Conservation (phyloP, 1,284 basidiomycete genomes). For the Porphyrellus sp. region DNA sequence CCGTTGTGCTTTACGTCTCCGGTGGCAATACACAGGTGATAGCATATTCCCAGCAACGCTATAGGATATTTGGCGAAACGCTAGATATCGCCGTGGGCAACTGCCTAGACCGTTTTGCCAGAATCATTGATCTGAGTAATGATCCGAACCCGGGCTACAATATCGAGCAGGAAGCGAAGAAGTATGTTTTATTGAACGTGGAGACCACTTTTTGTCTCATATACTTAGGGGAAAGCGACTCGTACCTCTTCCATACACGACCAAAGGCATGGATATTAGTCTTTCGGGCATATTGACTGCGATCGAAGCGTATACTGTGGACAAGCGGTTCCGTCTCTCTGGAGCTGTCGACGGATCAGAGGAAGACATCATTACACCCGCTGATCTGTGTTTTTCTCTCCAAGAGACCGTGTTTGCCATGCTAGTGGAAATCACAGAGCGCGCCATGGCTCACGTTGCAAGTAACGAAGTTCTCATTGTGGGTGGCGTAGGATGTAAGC, state of each 20-base stretch:
- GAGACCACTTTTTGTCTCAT: not conserved
- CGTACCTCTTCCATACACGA: constrained; percentile 87
- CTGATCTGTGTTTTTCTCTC: constrained; percentile 94
- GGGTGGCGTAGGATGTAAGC: constrained; percentile 96
- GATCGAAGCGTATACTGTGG: constrained; percentile 82
- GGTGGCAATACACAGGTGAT: constrained; percentile 99
- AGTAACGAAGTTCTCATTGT: constrained; percentile 96
- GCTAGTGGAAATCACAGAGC: constrained; percentile 98
- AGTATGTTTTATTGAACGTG: constrained; percentile 42
- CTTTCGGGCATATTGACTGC: constrained; percentile 91
- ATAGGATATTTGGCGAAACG: constrained; percentile 98
- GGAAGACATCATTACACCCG: constrained; percentile 81
- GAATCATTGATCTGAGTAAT: constrained; percentile 94
- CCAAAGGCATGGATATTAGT: constrained; percentile 98
- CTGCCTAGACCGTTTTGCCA: constrained; percentile 94
- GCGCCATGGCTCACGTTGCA: constrained; percentile 98
- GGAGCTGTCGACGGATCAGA: constrained; percentile 39
- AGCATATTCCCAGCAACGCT: constrained; percentile 95
- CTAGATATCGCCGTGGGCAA: constrained; percentile 99
- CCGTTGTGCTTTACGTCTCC: constrained; percentile 97
- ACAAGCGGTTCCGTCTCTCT: constrained; percentile 66
- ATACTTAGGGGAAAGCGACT: constrained; percentile 66
- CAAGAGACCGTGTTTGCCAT: constrained; percentile 99
- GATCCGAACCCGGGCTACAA: constrained; percentile 98
- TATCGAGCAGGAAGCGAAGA: constrained; percentile 94